phyloP scores from a whole-genome alignment of 73 alveolate species.

The Paramecium caudatum region DNA sequence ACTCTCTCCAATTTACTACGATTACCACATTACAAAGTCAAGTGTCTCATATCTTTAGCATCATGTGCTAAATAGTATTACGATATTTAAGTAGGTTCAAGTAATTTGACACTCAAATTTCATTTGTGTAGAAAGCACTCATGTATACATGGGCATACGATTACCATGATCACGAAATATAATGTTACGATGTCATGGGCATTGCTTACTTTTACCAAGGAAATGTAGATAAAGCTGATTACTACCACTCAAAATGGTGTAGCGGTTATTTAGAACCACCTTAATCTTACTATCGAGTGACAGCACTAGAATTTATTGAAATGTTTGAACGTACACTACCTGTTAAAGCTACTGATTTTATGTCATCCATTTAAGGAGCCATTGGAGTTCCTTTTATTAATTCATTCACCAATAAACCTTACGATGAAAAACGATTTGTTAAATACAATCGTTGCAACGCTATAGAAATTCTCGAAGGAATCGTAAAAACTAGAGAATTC shows the following conservation, averaged over 20 bases:
- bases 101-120: conserved; percentile 9
- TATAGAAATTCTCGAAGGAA: not conserved
- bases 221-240: not conserved
- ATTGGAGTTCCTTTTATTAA: not conserved
- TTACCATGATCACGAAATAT: conserved; percentile 1
- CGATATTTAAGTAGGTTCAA: not conserved
- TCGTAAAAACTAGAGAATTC: not conserved
- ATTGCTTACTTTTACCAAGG: conserved; percentile 12
- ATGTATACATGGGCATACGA: conserved; percentile 51
- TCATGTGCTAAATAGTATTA: conserved; percentile 31
- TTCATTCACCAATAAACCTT: not conserved
- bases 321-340: conserved; percentile 35
- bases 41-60: not conserved
- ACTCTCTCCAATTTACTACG: not conserved
- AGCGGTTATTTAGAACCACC: conserved; percentile 29
- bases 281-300: not conserved
- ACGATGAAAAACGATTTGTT: conserved; percentile 5
- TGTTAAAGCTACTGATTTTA: not conserved
- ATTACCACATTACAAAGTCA: not conserved
- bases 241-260: conserved; percentile 2
- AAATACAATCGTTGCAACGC: conserved; percentile 1
- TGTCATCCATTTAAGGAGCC: conserved; percentile 31
- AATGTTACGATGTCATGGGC: conserved; percentile 31
- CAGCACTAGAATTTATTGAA: not conserved
- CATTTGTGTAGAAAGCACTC: not conserved